A percentile compares a stretch with the other conserved stretches of the same genome.
Evolutionary conservation across 352 stramenopile species (phyloP).

Genomic region (Globisporangium middletonii): DNA sequence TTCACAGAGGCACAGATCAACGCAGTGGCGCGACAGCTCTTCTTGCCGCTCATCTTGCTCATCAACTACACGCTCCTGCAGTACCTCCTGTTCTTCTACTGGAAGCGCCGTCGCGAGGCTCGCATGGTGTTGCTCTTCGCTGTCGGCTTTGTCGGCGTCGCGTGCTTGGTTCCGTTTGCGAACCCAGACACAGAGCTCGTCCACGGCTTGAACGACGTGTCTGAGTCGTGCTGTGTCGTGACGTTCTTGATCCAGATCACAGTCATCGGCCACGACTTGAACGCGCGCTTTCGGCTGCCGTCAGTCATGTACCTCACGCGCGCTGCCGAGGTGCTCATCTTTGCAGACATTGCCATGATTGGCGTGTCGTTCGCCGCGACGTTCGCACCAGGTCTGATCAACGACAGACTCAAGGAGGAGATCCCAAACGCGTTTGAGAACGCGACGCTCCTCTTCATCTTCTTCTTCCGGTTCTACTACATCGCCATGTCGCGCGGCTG

Average conservation of each 20-base stretch:
- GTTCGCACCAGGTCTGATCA: neutral
- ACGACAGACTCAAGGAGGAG: conserved; percentile 10
- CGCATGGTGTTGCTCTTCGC: neutral
- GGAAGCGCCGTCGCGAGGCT: conserved; percentile 10
- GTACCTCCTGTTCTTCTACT: conserved; percentile 31
- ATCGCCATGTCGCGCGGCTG: conserved; percentile 19
- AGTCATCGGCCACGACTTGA: conserved; percentile 22
- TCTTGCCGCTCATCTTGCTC: conserved; percentile 25
- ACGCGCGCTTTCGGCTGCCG: conserved; percentile 18
- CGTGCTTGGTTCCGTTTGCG: conserved; percentile 16
- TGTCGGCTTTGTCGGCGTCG: conserved; percentile 6
- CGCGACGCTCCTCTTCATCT: conserved; percentile 26
- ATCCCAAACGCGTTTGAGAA: conserved; percentile 25
- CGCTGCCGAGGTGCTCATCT: conserved; percentile 17
- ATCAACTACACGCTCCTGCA: conserved; percentile 35
- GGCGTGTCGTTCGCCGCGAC: neutral
- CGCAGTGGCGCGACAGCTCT: conserved; percentile 4
- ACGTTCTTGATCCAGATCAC: conserved; percentile 41
- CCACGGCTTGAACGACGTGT: conserved; percentile 24
- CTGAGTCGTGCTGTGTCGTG: conserved; percentile 23
- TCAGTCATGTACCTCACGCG: conserved; percentile 21
- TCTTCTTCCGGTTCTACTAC: conserved; percentile 39
- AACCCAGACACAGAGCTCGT: conserved; percentile 12
- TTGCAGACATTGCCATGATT: conserved; percentile 4
- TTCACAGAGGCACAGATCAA: neutral